Evolutionary conservation across 345 rosid genomes (phyloP).

Genomic region (Melaleuca quinquenervia): DNA sequence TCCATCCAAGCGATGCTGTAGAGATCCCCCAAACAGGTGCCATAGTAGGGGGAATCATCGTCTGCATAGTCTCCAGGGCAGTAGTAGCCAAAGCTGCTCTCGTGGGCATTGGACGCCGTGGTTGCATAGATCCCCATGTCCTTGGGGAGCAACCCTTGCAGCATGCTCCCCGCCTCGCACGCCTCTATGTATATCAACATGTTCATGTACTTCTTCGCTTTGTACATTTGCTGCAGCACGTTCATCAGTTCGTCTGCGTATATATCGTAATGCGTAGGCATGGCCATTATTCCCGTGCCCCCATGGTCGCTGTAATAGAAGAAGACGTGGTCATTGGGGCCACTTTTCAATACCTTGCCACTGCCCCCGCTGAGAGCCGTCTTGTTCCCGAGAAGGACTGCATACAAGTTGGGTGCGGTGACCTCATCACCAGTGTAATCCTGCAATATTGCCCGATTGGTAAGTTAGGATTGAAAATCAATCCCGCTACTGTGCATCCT

Average conservation of each 20-base stretch:
- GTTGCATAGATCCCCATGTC: constrained; percentile 35
- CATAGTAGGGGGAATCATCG: constrained; percentile 22
- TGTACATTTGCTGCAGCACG: constrained; percentile 39
- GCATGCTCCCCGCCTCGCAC: constrained; percentile 41
- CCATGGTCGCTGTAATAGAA: constrained; percentile 61
- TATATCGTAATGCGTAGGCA: constrained; percentile 17
- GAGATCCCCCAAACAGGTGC: constrained; percentile 41
- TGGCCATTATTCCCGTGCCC: constrained; percentile 20
- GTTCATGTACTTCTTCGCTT: constrained; percentile 20
- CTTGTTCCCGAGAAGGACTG: constrained; percentile 38
- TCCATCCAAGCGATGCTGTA: constrained; percentile 51
- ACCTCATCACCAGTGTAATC: constrained; percentile 31
- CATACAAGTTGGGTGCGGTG: constrained; percentile 25
- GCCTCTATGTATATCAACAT: constrained; percentile 45
- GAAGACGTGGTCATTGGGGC: constrained; percentile 36
- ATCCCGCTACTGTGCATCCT: not conserved
- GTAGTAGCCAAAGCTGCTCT: constrained; percentile 38
- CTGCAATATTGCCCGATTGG: constrained; percentile 3
- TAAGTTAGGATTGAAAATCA: not conserved
- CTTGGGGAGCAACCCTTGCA: constrained; percentile 38
- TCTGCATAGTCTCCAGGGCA: constrained; percentile 42
- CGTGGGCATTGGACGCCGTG: constrained; percentile 32
- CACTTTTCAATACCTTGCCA: constrained; percentile 44
- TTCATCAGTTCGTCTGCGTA: constrained; percentile 32
- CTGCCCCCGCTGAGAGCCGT: constrained; percentile 42